Evolutionary conservation across 345 rosid genomes (phyloP).

Genomic region (Salix suchowensis): DNA sequence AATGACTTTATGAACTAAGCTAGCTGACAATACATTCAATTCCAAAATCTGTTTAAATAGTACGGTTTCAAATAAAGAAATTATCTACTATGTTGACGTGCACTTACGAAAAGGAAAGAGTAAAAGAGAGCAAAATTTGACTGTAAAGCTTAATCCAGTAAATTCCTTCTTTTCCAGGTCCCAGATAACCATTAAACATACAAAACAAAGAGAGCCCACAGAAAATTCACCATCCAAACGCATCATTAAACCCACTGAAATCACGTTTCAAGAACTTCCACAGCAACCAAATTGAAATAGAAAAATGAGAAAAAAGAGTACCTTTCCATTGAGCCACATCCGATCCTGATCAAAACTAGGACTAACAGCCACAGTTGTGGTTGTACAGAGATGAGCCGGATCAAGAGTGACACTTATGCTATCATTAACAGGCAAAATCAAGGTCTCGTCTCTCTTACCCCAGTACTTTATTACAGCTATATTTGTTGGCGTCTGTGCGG

Average conservation of each 20-base stretch:
- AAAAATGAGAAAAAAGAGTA: constrained; percentile 11
- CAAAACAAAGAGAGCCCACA: neutral
- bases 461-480: constrained; percentile 96
- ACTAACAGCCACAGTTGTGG: constrained; percentile 93
- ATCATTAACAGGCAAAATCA: constrained; percentile 88
- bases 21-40: neutral
- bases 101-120: neutral
- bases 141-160: neutral
- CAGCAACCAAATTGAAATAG: neutral
- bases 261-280: neutral
- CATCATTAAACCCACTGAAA: neutral
- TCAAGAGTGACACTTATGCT: constrained; percentile 94
- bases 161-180: neutral
- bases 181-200: neutral
- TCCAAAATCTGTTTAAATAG: neutral
- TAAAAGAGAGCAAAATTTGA: neutral
- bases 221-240: neutral
- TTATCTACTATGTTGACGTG: neutral
- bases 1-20: neutral
- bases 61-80: neutral
- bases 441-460: constrained; percentile 89
- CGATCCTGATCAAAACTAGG: constrained; percentile 76
- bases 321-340: constrained; percentile 99
- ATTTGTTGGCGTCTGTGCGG: constrained; percentile 93
- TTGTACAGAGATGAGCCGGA: constrained; percentile 87